Percentiles rank a stretch among this genome's conserved stretches.
These are phyloP conservation scores for Selaginella moellendorffii DNA, from an alignment of 75 land plant species.

Conservation along the genomic window DNA sequence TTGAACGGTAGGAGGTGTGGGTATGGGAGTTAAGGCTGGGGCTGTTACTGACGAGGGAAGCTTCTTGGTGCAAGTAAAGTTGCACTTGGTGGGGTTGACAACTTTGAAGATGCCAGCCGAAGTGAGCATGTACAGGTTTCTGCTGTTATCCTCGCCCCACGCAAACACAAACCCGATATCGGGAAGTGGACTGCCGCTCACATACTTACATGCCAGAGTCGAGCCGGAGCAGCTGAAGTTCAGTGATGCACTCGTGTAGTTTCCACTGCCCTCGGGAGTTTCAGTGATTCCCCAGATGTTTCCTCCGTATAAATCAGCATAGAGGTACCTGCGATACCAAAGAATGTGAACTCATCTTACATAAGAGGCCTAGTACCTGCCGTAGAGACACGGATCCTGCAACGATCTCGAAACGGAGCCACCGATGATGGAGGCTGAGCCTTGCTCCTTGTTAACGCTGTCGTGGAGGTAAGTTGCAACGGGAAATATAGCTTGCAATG, in stretches of 20 bases:
- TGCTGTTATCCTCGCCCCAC: conserved; percentile 60
- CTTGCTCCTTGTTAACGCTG: conserved; percentile 25
- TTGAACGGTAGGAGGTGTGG: conserved; percentile 6
- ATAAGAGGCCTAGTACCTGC: conserved; percentile 40
- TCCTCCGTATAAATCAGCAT: conserved; percentile 50
- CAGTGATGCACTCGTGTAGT: conserved; percentile 28
- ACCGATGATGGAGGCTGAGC: conserved; percentile 61
- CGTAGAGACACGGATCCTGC: conserved; percentile 77
- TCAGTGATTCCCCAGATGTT: conserved; percentile 53
- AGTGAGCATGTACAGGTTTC: conserved; percentile 48
- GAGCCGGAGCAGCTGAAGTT: conserved; percentile 56
- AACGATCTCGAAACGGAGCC: conserved; percentile 69
- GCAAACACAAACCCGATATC: conserved; percentile 41
- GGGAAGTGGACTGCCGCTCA: conserved; percentile 21
- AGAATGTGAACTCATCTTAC: not conserved
- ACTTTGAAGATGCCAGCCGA: conserved; percentile 59
- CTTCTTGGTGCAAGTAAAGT: conserved; percentile 32
- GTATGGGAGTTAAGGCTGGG: not conserved
- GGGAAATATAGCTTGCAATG: conserved; percentile 53
- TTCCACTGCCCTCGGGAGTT: conserved; percentile 55
- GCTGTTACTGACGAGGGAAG: conserved; percentile 11
- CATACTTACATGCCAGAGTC: conserved; percentile 39
- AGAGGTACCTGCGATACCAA: conserved; percentile 53
- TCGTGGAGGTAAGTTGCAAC: conserved; percentile 58
- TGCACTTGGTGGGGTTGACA: conserved; percentile 49